A percentile compares a stretch with the other conserved stretches of the same genome.
phyloP scores from a whole-genome alignment of 2,329 filamentous ascomycete species.

The Colletotrichum lentis region DNA sequence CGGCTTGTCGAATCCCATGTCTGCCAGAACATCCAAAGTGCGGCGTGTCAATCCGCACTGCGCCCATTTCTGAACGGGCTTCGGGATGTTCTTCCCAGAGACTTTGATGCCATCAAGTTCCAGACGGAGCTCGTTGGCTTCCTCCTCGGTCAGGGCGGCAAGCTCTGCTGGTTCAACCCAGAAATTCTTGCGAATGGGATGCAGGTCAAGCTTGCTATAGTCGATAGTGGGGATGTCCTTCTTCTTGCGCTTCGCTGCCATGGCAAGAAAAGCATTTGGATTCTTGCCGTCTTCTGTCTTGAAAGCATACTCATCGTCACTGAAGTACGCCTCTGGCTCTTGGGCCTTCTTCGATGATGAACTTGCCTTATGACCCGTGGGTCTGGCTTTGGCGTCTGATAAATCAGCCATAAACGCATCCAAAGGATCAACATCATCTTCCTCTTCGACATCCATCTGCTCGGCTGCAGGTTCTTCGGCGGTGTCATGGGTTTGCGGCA shows the following conservation, averaged over 20 bases:
- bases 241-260: slow-evolving; percentile 79
- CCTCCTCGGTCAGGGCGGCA: slow-evolving; percentile 81
- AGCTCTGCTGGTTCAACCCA: slow-evolving; percentile 91
- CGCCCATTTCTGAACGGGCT: slow-evolving; percentile 95
- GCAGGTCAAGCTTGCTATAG: slow-evolving; percentile 85
- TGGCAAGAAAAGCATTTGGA: slow-evolving; percentile 59
- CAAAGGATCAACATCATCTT: slow-evolving; percentile 79
- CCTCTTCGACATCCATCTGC: slow-evolving; percentile 65
- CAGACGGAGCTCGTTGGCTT: slow-evolving; percentile 80
- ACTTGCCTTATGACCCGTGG: slow-evolving; percentile 37
- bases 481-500: slow-evolving; percentile 40
- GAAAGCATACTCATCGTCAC: slow-evolving; percentile 77
- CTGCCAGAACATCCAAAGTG: slow-evolving; percentile 84
- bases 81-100: slow-evolving; percentile 84
- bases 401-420: slow-evolving; percentile 95
- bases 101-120: slow-evolving; percentile 97
- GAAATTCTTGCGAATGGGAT: slow-evolving; percentile 91
- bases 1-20: slow-evolving; percentile 84
- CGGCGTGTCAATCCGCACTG: slow-evolving; percentile 91
- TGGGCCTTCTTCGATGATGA: slow-evolving; percentile 62
- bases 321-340: slow-evolving; percentile 86
- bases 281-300: slow-evolving; percentile 58
- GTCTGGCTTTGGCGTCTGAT: slow-evolving; percentile 52
- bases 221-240: slow-evolving; percentile 92
- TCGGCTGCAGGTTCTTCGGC: slow-evolving; percentile 46